Evolutionary conservation across 1,139 yeast genomes (phyloP), one percentile per base, ranked within the genome.

Genomic region (Kodamaea alishanica): DNA sequence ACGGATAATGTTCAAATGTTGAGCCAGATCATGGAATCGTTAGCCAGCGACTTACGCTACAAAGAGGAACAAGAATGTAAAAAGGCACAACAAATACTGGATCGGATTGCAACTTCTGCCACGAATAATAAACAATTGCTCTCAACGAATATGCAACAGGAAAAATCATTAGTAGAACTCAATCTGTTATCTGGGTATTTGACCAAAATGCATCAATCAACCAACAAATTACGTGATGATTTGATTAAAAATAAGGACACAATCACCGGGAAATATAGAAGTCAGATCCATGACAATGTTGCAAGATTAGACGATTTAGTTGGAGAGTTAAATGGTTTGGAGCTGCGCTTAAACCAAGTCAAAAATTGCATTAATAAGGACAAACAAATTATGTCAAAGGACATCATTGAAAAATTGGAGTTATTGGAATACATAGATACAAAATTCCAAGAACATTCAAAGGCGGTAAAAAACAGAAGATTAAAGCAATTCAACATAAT

Each of bases 371-470:
- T 68, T 25, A 52, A 54, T n/a, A 42, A 47, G 26, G 60, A 60
- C 42, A 68, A 67, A 45, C 35, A 46, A 5, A 42, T 51, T 7
- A 54, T 69, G 49, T 47, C 59, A 24, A 42, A 46, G 23, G 63
- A 60, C n/a, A 52, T 70, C 40, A 49, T 52, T n/a, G 55, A 52
- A 12, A 63, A 62, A 40, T 49, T 70, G 34, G 63, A 59, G 30
- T 39, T 61, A 4, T 54, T 71, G 46, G 75, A 70, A 38, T 46
- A 51, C 20, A 55, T 70, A 6, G 62, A 64, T 34, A 44, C 49
- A 11, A 50, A 54, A 34, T 62, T 67, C 37, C 49, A 49, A 11
- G 62, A 59, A 34, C 59, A 60, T 45, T 50, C 65, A n/a, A 47
- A 46, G 26, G 42, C 46, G 11, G 50, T 54, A 9, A 52, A 67